Percentiles rank a stretch among this genome's conserved stretches.
Evolutionary conservation across 257 asterid species (phyloP).

Genomic region (Plantago ovata): DNA sequence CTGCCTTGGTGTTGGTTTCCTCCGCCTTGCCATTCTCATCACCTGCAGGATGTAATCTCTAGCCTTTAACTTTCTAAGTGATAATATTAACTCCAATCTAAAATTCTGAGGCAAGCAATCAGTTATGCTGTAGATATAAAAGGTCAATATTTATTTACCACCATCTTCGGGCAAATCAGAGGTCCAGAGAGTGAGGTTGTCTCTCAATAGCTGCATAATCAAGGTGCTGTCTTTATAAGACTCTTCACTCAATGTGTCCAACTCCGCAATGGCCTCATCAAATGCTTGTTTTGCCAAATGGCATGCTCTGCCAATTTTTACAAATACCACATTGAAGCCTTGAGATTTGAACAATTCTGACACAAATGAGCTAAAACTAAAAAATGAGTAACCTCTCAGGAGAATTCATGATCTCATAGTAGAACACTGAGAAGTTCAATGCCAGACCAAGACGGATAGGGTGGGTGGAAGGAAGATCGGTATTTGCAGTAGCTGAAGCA

Average conservation of each 20-base stretch:
- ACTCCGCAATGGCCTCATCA: conserved; percentile 87
- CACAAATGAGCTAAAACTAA: neutral
- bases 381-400: conserved; percentile 58
- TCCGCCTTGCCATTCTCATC: conserved; percentile 64
- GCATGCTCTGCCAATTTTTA: conserved; percentile 60
- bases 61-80: neutral
- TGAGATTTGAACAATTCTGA: neutral
- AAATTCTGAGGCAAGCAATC: neutral
- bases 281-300: conserved; percentile 95
- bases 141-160: conserved; percentile 32
- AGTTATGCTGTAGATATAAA: neutral
- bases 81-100: neutral
- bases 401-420: conserved; percentile 93
- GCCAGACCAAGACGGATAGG: conserved; percentile 98
- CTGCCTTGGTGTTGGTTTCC: conserved; percentile 47
- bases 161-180: conserved; percentile 95
- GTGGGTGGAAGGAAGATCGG: conserved; percentile 87
- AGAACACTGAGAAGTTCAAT: conserved; percentile 88
- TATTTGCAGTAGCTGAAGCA: conserved; percentile 67
- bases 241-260: conserved; percentile 89
- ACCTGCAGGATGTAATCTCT: conserved; percentile 29
- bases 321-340: neutral
- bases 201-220: conserved; percentile 94
- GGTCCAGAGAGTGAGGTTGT: conserved; percentile 92
- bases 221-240: conserved; percentile 94